These are phyloP conservation scores for Mariannaea elegans DNA, from an alignment of 2,329 filamentous ascomycete species.

Conservation along the genomic window DNA sequence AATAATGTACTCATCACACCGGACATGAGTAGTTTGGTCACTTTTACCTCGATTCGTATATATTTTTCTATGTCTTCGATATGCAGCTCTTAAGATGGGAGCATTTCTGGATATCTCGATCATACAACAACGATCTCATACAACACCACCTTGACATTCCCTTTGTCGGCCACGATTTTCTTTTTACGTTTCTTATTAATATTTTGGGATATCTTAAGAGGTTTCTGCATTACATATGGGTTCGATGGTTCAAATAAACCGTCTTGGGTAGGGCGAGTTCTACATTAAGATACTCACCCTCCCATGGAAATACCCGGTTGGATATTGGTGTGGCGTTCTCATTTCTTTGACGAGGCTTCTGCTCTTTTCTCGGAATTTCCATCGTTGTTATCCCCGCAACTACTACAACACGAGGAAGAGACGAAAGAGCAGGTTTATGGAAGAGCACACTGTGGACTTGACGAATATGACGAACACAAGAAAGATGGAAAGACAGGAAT, in stretches of 20 bases:
- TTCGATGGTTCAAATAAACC: neutral
- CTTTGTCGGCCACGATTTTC: constrained; percentile 37
- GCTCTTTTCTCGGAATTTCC: neutral
- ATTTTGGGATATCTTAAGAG: constrained; percentile 21
- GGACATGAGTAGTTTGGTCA: neutral
- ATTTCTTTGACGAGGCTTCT: constrained; percentile 1
- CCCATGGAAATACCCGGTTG: constrained; percentile 19
- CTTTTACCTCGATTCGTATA: neutral
- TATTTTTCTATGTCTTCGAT: constrained; percentile 19
- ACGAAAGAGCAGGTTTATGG: constrained; percentile 6
- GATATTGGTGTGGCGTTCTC: constrained; percentile 20
- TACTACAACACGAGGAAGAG: neutral
- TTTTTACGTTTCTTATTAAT: constrained; percentile 15
- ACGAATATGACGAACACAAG: constrained; percentile 20
- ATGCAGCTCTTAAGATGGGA: constrained; percentile 17
- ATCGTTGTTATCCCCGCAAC: neutral
- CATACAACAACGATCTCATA: constrained; percentile 30
- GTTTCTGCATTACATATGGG: constrained; percentile 28
- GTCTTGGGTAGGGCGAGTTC: constrained; percentile 3
- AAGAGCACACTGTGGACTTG: constrained; percentile 4
- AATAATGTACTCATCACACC: neutral
- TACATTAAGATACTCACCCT: constrained; percentile 5
- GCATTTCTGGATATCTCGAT: constrained; percentile 35
- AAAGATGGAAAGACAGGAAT: constrained; percentile 13
- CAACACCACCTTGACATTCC: constrained; percentile 30